Conservation (phyloP, 1,284 basidiomycete genomes). For the Earliella scabrosa region DNA sequence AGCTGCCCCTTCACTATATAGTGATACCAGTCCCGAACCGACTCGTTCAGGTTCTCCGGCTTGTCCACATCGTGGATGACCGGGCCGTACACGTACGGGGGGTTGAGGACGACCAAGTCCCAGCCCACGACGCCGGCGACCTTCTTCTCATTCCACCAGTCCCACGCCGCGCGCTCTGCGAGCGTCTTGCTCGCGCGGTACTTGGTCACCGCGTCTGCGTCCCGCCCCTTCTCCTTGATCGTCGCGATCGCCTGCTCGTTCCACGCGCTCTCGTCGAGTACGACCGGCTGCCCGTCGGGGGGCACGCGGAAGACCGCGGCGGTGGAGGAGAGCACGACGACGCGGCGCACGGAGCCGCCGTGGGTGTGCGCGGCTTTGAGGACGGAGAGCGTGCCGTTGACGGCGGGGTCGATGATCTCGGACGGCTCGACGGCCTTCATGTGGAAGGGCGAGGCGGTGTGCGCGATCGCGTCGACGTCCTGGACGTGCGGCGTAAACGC, state of each 20-base stretch:
- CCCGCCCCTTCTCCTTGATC: conserved; percentile 54
- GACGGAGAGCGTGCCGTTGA: conserved; percentile 33
- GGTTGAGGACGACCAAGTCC: conserved; percentile 61
- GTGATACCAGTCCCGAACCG: conserved; percentile 40
- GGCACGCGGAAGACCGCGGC: conserved; percentile 48
- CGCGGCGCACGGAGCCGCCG: conserved; percentile 56
- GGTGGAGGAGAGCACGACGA: conserved; percentile 68
- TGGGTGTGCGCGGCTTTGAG: conserved; percentile 30
- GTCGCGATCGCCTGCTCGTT: conserved; percentile 57
- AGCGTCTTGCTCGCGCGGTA: conserved; percentile 71
- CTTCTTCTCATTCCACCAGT: conserved; percentile 60
- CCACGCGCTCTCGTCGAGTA: conserved; percentile 61
- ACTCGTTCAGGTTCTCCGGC: conserved; percentile 56
- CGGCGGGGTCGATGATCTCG: conserved; percentile 38
- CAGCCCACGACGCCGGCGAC: conserved; percentile 40
- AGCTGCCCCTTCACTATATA: conserved; percentile 35
- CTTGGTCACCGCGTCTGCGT: conserved; percentile 45
- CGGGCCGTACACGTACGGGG: conserved; percentile 55
- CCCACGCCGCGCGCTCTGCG: conserved; percentile 68
- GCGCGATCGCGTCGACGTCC: conserved; percentile 47
- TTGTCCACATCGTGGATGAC: conserved; percentile 52
- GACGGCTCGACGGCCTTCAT: conserved; percentile 40
- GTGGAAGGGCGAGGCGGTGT: conserved; percentile 51
- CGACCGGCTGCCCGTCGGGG: conserved; percentile 4
- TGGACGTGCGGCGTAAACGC: conserved; percentile 47